Base-by-base conservation (phyloP, 257 asterid species). In the Gentiana dahurica region DNA sequence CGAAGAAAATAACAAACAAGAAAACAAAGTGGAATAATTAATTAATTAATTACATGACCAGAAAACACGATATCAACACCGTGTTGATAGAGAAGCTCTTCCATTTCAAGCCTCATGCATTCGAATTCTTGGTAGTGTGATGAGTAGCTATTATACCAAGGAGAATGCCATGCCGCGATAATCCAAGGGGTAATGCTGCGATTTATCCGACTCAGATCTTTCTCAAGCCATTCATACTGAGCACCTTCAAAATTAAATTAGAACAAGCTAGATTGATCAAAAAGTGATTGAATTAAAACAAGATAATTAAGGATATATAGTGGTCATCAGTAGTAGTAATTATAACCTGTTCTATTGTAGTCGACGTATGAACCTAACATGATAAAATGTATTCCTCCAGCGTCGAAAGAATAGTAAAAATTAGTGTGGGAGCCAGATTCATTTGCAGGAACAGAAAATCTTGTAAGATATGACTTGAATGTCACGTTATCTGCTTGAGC, bases 71-170 rank as follows among this genome's bases (percentile, higher is more conserved):
- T 67, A 61, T 89, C 94, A 15, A 86, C 80, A 4, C 81, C 62
- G 63, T 89, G 39, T 55, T 60, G 67, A 56, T 81, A 78, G 3
- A 89, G 77, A 52, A 84, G 73, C 47, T 67, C 75, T 72, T 89
- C 97, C 95, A 86, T 86, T 65, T 80, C 83, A 68, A 73, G 70
- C 60, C 92, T 84, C 97, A 89, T 89, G 80, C 97, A 89, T 45
- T 89, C 97, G 47, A 81, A 80, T 73, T 89, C 97, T 60, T 77
- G 92, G 55, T 89, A 89, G 74, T 89, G 97, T 6, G 97, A 79
- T 7, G 84, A 75, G 72, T 83, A 89, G 77, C 90, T 89, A 37
- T 80, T 86, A 65, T 89, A 89, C 97, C 95, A 86, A 3, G 97
- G 97, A 35, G 97, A 68, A 72, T 89, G 95, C 94, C 93, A 86